A percentile compares a stretch with the other conserved stretches of the same genome.
These are phyloP conservation scores for Neoarthrinium moseri DNA, from an alignment of 2,329 filamentous ascomycete species.

Conservation along the genomic window DNA sequence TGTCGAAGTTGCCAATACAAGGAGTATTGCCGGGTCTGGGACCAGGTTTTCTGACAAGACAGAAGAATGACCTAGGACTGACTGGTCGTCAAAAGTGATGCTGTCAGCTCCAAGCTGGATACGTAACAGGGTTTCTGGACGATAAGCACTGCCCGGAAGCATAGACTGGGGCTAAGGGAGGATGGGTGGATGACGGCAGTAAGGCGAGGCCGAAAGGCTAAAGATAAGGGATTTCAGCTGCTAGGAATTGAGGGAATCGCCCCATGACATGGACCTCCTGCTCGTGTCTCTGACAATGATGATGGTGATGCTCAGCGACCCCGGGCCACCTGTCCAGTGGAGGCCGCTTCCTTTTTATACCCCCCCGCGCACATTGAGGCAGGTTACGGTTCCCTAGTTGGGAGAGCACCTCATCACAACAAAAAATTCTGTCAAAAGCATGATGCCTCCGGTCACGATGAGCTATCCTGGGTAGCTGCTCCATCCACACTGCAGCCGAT, in stretches of 20 bases:
- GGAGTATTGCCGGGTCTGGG: too few species aligned
- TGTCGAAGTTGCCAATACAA: too few species aligned
- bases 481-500: not conserved
- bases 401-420: constrained; percentile 6
- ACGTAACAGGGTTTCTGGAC: not conserved
- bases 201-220: not conserved
- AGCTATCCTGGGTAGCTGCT: not conserved
- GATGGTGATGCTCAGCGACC: not conserved
- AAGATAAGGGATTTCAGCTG: constrained; percentile 3
- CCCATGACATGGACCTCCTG: not conserved
- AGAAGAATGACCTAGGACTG: not conserved
- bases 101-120: constrained; percentile 5
- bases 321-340: not conserved
- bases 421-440: constrained; percentile 10
- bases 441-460: constrained; percentile 8
- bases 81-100: too few species aligned
- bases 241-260: not conserved
- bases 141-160: constrained; percentile 10
- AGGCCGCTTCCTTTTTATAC: constrained; percentile 4
- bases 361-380: not conserved
- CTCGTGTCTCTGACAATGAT: not conserved
- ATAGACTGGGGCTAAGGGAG: not conserved
- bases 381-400: not conserved
- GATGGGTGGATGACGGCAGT: not conserved
- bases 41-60: too few species aligned